Conservation (phyloP, 1,139 yeast genomes). For the Debaryomyces udenii region DNA sequence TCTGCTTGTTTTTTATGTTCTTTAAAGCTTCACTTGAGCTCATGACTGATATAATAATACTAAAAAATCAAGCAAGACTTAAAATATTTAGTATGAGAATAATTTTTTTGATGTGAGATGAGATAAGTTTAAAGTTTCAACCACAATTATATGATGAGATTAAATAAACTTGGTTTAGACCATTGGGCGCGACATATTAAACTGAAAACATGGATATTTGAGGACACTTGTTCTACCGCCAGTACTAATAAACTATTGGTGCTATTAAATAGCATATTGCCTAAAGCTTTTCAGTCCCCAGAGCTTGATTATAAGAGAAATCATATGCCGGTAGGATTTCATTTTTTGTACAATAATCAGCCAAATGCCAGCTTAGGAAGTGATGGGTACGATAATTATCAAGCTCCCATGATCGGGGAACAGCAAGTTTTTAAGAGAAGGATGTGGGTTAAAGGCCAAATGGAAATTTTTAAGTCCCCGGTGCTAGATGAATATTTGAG, state of each 20-base stretch:
- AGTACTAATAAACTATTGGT: constrained; percentile 19
- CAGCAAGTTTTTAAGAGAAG: constrained; percentile 53
- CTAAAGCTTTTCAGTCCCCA: constrained; percentile 10
- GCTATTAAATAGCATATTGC: constrained; percentile 22
- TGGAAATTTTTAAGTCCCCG: constrained; percentile 43
- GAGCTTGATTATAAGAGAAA: constrained; percentile 9
- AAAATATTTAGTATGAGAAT: constrained; percentile 4
- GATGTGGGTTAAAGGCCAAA: constrained; percentile 80
- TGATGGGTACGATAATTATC: constrained; percentile 86
- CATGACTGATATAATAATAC: constrained; percentile 10
- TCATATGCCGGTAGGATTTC: constrained; percentile 56
- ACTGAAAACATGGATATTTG: constrained; percentile 19
- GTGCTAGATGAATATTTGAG: constrained; percentile 32
- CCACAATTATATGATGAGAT: neutral
- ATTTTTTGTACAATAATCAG: constrained; percentile 62
- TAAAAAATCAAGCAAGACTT: neutral
- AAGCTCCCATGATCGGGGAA: constrained; percentile 54
- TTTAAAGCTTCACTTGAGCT: constrained; percentile 41
- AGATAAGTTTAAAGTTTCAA: constrained; percentile 2
- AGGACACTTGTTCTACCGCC: constrained; percentile 25
- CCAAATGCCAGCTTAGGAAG: constrained; percentile 51
- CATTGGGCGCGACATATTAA: constrained; percentile 24
- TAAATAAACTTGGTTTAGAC: constrained; percentile 1
- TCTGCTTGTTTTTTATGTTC: constrained; percentile 70
- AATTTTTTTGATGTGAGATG: constrained; percentile 13